Base-by-base conservation (phyloP, 228 moss, liverwort and hornwort species). In the Sphagnum fallax region DNA sequence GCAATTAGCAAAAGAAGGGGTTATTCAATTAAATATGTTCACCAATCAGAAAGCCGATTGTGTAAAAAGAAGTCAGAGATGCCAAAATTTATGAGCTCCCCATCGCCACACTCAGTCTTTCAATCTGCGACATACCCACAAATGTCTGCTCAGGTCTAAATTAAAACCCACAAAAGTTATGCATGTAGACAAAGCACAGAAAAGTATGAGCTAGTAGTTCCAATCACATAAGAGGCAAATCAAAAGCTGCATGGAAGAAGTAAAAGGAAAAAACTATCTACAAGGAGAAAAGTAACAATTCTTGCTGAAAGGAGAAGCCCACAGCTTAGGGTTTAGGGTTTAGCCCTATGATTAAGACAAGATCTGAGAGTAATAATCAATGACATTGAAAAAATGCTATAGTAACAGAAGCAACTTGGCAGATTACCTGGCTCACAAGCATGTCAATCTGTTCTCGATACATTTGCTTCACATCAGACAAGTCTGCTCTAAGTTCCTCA, bases 371-470 rank as follows among this genome's bases (percentile, higher is more conserved):
- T 32, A 32, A 32, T 32, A 32, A 32, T 32, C 32, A 32, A 32
- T 32, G 32, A 32, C 32, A 32, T 32, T 32, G 32, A 32, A 32
- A 32, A 32, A 32, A 32, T 32, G 32, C 32, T 32, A 32, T 32
- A 32, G 32, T 32, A 32, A 32, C 32, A 32, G 32, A 32, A 32
- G 32, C 32, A 32, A 32, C 32, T 32, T 32, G 32, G 32, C 32
- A 32, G 49, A 18, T n/a, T 78, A 96, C 96, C 98, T 98, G 92
- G 74, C 90, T 82, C 61, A 98, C 98, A 66, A 98, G 82, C 87
- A 93, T 82, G 70, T 92, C 93, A 79, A 98, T 98, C 76, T 98
- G 92, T 81, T 98, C 98, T 67, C 98, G 90, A 72, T 98, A 94
- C 98, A 98, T 94, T 65, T 90, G 90, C 68, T 98, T 98, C 48